Evolutionary conservation across 2,329 filamentous ascomycete species (phyloP).

Genomic region (Sclerotinia nivalis): DNA sequence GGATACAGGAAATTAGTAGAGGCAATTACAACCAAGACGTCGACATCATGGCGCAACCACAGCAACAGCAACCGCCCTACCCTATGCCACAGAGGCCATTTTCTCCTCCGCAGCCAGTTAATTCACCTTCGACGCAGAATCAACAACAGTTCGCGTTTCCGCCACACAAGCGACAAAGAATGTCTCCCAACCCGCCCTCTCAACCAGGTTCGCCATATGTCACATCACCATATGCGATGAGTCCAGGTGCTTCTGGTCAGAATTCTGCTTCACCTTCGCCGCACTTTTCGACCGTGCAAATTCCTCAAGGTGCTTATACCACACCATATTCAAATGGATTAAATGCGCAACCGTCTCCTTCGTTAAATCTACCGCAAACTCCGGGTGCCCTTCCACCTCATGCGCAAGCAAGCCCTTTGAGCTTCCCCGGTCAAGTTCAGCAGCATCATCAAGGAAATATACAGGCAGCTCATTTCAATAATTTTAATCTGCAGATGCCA

Average conservation of each 20-base stretch:
- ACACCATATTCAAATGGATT: constrained; percentile 42
- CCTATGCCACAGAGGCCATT: constrained; percentile 55
- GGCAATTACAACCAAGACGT: constrained; percentile 24
- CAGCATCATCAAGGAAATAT: constrained; percentile 25
- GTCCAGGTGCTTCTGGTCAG: constrained; percentile 45
- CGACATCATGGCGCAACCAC: constrained; percentile 42
- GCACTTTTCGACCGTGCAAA: constrained; percentile 39
- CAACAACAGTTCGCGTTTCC: constrained; percentile 61
- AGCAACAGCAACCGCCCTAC: constrained; percentile 42
- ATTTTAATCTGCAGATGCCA: constrained; percentile 41
- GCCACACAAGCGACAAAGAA: constrained; percentile 70
- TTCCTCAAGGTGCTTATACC: constrained; percentile 39
- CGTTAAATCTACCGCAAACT: constrained; percentile 30
- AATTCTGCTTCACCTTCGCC: constrained; percentile 35
- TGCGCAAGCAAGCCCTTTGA: constrained; percentile 34
- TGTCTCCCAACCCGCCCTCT: constrained; percentile 68
- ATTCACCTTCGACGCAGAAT: constrained; percentile 60
- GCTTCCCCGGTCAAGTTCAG: constrained; percentile 29
- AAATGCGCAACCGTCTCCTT: constrained; percentile 32
- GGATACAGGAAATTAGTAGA: constrained; percentile 29
- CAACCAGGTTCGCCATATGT: constrained; percentile 65
- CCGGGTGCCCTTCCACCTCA: constrained; percentile 40
- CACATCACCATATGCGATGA: constrained; percentile 52
- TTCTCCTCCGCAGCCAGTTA: constrained; percentile 58
- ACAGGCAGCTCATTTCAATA: constrained; percentile 19